Percentiles rank a stretch among this genome's conserved stretches.
Conservation (phyloP, 177 flowering plant genomes). For the Vitis hybrid region DNA sequence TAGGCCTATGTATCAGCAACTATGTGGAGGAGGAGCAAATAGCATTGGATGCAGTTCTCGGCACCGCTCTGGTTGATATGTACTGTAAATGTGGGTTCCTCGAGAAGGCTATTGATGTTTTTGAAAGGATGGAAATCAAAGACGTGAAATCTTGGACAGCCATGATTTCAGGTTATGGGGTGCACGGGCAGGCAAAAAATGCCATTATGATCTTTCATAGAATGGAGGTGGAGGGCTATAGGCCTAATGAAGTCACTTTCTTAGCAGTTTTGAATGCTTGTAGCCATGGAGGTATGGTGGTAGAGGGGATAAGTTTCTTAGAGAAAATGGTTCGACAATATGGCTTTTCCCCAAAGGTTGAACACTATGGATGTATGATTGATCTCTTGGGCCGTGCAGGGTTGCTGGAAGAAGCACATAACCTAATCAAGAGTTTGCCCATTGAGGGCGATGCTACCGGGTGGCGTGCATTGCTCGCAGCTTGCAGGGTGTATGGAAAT, state of each 20-base stretch:
- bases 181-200: constrained; percentile 42
- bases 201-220: constrained; percentile 35
- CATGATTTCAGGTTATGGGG: constrained; percentile 46
- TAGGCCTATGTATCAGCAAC: constrained; percentile 27
- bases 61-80: constrained; percentile 52
- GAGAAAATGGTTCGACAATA: constrained; percentile 35
- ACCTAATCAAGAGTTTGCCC: constrained; percentile 40
- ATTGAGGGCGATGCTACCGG: constrained; percentile 33
- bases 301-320: constrained; percentile 40
- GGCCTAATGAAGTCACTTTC: constrained; percentile 53
- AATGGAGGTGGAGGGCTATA: constrained; percentile 43
- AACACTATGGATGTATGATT: constrained; percentile 53
- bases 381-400: constrained; percentile 58
- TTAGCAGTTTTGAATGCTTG: constrained; percentile 44
- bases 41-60: constrained; percentile 39
- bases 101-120: constrained; percentile 35
- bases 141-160: constrained; percentile 57
- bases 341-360: constrained; percentile 34
- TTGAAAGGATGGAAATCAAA: constrained; percentile 26
- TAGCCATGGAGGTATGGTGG: constrained; percentile 51
- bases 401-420: constrained; percentile 45
- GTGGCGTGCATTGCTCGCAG: constrained; percentile 54
- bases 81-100: constrained; percentile 48
- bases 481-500: constrained; percentile 46
- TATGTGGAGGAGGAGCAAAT: constrained; percentile 33